Evolutionary conservation across 108 stramenopile genomes (phyloP).

Genomic region (Nannochloropsis granulata): DNA sequence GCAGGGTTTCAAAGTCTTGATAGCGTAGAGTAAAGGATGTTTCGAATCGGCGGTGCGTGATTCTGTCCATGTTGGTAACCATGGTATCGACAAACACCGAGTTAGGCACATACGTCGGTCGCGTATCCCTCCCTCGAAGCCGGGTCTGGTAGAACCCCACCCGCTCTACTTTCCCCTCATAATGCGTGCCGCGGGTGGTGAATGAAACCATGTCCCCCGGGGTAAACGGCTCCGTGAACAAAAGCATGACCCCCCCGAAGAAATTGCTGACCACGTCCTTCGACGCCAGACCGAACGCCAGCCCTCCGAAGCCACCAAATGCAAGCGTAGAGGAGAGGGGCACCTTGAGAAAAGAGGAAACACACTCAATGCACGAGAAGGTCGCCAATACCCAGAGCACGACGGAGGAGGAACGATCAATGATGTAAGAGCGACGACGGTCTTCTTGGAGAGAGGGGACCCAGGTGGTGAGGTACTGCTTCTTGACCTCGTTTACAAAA

Average conservation of each 20-base stretch:
- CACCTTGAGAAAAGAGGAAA: constrained; percentile 25
- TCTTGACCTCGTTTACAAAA: constrained; percentile 20
- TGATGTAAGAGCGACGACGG: not conserved
- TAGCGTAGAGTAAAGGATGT: not conserved
- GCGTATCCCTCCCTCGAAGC: constrained; percentile 28
- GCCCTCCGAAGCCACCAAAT: constrained; percentile 36
- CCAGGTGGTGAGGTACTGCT: not conserved
- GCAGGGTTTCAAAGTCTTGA: constrained; percentile 29
- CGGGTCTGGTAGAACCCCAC: constrained; percentile 38
- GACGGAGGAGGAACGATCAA: constrained; percentile 5
- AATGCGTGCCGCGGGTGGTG: not conserved
- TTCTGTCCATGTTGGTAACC: constrained; percentile 41
- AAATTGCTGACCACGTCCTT: not conserved
- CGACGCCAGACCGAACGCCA: constrained; percentile 26
- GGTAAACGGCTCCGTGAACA: constrained; percentile 36
- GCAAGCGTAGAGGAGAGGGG: constrained; percentile 36
- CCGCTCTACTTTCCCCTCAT: constrained; percentile 33
- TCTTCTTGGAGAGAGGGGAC: not conserved
- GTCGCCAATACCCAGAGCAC: not conserved
- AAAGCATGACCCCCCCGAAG: constrained; percentile 26
- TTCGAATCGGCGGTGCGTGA: not conserved
- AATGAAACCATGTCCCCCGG: constrained; percentile 40
- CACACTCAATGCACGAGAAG: constrained; percentile 10
- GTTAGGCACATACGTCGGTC: constrained; percentile 35
- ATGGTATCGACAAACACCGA: constrained; percentile 27